Base-by-base conservation (phyloP, 129 eudicot species). In the Escallonia rubra region DNA sequence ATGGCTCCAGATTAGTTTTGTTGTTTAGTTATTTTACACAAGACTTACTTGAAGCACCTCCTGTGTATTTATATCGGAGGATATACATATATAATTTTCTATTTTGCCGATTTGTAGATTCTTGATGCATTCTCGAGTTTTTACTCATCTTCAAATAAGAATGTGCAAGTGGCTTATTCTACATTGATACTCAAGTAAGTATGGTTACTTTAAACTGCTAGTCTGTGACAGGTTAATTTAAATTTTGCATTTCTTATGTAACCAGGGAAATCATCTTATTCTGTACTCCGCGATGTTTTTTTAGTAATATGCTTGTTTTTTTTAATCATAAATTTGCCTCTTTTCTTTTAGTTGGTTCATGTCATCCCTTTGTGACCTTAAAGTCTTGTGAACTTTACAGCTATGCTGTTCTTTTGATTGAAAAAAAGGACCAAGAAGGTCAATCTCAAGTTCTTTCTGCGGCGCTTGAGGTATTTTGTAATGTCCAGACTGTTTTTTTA, bases 371-470 rank as follows among this genome's bases (percentile, higher is more conserved):
- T 76, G 51, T 55, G 58, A 42, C 52, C 56, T 61, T 48, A 8
- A 54, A 4, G 63, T n/a, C 67, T 62, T 67, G 46, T 77, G 63
- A 10, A 12, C 53, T 67, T 63, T 73, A 61, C 83, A 93, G 99
- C 59, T 93, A 81, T 77, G 87, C 96, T 72, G 96, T 93, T 74
- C 85, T 93, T 58, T 79, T 93, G 89, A 82, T 93, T 74, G 95
- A 86, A 74, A 89, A 86, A 73, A 86, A 83, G 82, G 96, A 93
- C 45, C 88, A 93, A 70, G 96, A 86, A 82, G 99, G 96, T 41
- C 99, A 93, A 77, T 84, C 93, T 64, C 99, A 93, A 71, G 95
- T 89, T 79, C 93, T 93, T 73, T 89, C 99, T 56, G 96, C 99
- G 46, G 96, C 96, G 62, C 79, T 93, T 61, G 93, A 84, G 99